Conservation (phyloP, 2,329 filamentous ascomycete species). For the Diaporthe batatas region DNA sequence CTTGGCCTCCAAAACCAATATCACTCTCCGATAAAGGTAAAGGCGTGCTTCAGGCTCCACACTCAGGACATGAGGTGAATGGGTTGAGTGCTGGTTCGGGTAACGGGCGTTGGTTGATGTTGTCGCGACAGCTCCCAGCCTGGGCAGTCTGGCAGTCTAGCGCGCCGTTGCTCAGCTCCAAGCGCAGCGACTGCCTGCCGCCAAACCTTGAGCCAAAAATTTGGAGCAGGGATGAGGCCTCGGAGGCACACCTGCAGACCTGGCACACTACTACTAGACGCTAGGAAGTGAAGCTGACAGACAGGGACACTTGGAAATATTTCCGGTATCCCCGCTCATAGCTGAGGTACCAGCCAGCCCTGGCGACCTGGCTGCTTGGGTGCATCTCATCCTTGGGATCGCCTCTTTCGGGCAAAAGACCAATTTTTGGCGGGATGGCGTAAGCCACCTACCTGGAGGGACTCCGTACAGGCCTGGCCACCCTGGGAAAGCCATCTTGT, state of each 20-base stretch:
- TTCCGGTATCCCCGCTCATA: slow-evolving; percentile 13
- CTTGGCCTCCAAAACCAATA: not conserved
- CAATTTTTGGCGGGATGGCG: not conserved
- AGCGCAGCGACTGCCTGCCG: slow-evolving; percentile 21
- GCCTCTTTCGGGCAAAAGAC: not conserved
- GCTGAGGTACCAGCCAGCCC: not conserved
- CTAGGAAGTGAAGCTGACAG: slow-evolving; percentile 3
- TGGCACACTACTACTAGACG: no score
- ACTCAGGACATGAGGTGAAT: slow-evolving; percentile 7
- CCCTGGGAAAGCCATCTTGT: no score
- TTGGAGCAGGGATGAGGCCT: slow-evolving; percentile 23
- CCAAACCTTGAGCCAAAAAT: slow-evolving; percentile 21
- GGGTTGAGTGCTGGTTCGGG: slow-evolving; percentile 9
- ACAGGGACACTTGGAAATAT: slow-evolving; percentile 1
- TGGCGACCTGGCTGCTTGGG: not conserved
- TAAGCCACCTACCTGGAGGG: not conserved
- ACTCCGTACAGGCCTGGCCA: not conserved
- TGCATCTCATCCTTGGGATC: not conserved
- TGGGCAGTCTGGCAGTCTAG: not conserved
- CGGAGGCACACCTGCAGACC: no score
- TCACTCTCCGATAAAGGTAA: slow-evolving; percentile 7
- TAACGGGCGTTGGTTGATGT: slow-evolving; percentile 9
- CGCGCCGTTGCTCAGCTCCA: slow-evolving; percentile 35
- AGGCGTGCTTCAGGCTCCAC: slow-evolving; percentile 12
- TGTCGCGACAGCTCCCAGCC: slow-evolving; percentile 37